Percentiles rank a stretch among this genome's conserved stretches.
Conservation (phyloP, 805 yeast species). For the Debaryomyces castellii region DNA sequence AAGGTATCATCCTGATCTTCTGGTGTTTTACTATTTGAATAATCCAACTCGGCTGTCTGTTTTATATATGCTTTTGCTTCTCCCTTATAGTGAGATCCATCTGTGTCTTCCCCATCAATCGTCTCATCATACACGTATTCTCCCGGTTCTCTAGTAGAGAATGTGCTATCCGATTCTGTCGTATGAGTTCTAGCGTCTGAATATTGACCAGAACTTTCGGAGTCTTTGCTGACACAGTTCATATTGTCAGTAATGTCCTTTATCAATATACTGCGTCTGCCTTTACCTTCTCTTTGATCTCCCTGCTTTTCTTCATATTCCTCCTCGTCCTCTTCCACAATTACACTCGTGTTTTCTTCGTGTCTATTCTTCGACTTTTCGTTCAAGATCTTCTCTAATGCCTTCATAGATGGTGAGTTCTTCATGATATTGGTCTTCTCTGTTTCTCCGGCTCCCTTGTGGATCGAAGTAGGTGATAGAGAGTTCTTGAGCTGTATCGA, state of each 20-base stretch:
- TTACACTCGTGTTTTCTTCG: conserved; percentile 2
- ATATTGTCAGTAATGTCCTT: neutral
- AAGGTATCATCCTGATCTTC: conserved; percentile 23
- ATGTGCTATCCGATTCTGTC: neutral
- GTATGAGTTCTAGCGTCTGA: neutral
- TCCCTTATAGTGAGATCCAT: neutral
- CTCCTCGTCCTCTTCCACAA: conserved; percentile 13
- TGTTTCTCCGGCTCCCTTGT: conserved; percentile 11
- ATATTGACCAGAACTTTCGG: neutral
- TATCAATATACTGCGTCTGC: neutral
- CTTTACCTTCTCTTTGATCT: neutral
- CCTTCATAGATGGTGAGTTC: conserved; percentile 41
- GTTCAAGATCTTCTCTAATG: conserved; percentile 34
- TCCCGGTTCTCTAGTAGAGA: neutral
- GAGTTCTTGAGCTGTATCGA: conserved; percentile 27
- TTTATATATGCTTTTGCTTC: neutral
- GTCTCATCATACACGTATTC: neutral
- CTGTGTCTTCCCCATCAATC: neutral
- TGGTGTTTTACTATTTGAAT: neutral
- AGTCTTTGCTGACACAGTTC: neutral
- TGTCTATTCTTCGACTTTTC: conserved; percentile 11
- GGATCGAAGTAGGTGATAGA: conserved; percentile 23
- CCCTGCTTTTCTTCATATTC: neutral
- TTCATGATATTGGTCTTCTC: conserved; percentile 31
- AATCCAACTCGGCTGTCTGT: neutral